phyloP scores from a whole-genome alignment of 2,329 filamentous ascomycete species.

The Colletotrichum nymphaeae region DNA sequence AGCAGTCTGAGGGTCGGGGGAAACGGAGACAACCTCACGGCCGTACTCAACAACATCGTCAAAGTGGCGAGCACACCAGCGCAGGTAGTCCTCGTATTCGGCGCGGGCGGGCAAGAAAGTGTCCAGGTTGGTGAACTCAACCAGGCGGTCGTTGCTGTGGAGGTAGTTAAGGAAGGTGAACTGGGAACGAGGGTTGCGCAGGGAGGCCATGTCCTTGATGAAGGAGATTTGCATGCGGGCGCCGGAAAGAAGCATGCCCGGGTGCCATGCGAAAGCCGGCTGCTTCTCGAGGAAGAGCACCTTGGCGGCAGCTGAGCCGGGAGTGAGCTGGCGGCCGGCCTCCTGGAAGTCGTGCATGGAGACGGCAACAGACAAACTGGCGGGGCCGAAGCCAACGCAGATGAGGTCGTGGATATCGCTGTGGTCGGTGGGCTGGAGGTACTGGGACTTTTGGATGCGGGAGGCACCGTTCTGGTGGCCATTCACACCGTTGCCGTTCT shows the following conservation, averaged over 20 bases:
- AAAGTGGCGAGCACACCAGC: slow-evolving; percentile 90
- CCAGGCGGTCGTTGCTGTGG: slow-evolving; percentile 81
- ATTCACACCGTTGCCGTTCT: slow-evolving; percentile 32
- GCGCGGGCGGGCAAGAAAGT: slow-evolving; percentile 88
- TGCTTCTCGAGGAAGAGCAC: slow-evolving; percentile 92
- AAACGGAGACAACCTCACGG: slow-evolving; percentile 79
- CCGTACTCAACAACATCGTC: slow-evolving; percentile 78
- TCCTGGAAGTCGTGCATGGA: slow-evolving; percentile 85
- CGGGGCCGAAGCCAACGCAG: slow-evolving; percentile 93
- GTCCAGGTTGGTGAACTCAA: slow-evolving; percentile 89
- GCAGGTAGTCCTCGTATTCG: slow-evolving; percentile 96
- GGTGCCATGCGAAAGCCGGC: slow-evolving; percentile 86
- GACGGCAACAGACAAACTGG: slow-evolving; percentile 88
- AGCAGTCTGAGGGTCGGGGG: slow-evolving; percentile 56
- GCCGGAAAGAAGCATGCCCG: slow-evolving; percentile 92
- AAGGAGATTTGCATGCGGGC: slow-evolving; percentile 99
- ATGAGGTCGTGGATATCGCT: slow-evolving; percentile 84
- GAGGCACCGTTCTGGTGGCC: slow-evolving; percentile 9
- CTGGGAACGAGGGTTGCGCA: slow-evolving; percentile 86
- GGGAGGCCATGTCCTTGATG: slow-evolving; percentile 92
- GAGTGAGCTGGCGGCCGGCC: slow-evolving; percentile 54
- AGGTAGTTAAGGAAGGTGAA: slow-evolving; percentile 98
- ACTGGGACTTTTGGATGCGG: slow-evolving; percentile 47
- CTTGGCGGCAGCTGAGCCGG: slow-evolving; percentile 67
- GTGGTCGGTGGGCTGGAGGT: slow-evolving; percentile 62